Evolutionary conservation across 192 early-diverging fungal genomes (phyloP), one percentile per base, ranked within the genome.

Genomic region (Oehlia diaphana): DNA sequence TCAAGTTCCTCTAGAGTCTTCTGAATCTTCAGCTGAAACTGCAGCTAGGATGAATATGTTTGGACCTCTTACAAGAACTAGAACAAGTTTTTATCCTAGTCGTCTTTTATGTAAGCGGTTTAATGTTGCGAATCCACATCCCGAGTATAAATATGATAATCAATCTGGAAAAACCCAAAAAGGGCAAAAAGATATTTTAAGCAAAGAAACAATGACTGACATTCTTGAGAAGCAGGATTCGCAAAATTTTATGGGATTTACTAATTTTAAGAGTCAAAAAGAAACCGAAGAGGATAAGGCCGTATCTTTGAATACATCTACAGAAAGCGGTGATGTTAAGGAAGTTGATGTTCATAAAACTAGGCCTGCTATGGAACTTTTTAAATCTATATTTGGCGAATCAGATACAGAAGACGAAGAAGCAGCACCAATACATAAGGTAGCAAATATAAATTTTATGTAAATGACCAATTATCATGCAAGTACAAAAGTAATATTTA

Each of bases 321-420:
- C 44, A 26, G 81, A 80, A n/a, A 53, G 58, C 6, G 67, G 74
- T 21, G 63, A 71, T 19, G 74, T 78, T 63, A 62, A 68, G 19
- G 71, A 63, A 4, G 72, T 47, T 47, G 44, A 72, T 49, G 63
- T 80, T 10, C 72, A 87, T 31, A 80, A 82, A 64, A 89, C 89
- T 64, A 83, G 93, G 67, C 93, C 94, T 4, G 81, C 94, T 2
- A 94, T 95, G 91, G 94, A 95, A 83, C 89, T 95, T 2, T 95
- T 95, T 76, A 94, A 94, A 82, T 92, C 93, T 7, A 95, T 95
- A 63, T 95, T 95, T 84, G 89, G 93, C 3, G 93, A 94, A 35
- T 84, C 83, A 1, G 92, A 91, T 37, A 75, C 81, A 23, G 87
- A 87, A 3, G 83, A 85, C 8, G 86, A 86, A 42, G 87, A 92